phyloP scores from a whole-genome alignment of 345 rosid genomes.

The Citrus maxima region DNA sequence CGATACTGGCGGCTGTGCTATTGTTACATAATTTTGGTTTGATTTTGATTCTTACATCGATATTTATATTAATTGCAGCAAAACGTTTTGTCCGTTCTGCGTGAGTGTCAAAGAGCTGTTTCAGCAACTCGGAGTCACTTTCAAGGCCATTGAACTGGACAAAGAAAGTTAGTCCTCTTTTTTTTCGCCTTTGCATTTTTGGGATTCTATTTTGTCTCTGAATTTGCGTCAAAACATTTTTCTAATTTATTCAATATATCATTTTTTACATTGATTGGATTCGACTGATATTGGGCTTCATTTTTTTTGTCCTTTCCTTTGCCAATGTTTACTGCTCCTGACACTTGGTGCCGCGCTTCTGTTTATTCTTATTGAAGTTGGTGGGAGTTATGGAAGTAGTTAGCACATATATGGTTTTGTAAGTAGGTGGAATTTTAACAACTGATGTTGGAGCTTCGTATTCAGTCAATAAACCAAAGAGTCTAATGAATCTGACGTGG shows the following conservation, averaged over 20 bases:
- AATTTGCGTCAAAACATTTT: neutral
- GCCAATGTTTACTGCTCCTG: no score
- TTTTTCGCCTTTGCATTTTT: no score
- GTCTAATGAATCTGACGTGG: neutral
- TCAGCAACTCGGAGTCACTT: constrained; percentile 47
- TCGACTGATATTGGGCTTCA: no score
- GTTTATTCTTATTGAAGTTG: no score
- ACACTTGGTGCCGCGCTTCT: no score
- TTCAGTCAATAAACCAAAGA: neutral
- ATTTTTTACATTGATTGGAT: no score
- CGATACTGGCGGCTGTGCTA: neutral
- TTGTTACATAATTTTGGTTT: neutral
- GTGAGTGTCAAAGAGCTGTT: constrained; percentile 60
- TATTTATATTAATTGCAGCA: constrained; percentile 38
- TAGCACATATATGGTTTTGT: no score
- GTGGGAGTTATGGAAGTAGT: no score
- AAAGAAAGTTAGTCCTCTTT: constrained; percentile 41
- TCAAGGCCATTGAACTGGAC: constrained; percentile 57
- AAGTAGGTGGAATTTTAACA: neutral
- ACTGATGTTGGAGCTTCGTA: neutral
- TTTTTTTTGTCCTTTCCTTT: no score
- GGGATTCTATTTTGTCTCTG: neutral
- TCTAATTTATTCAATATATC: no score
- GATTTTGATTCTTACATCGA: neutral
- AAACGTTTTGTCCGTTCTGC: constrained; percentile 67